A percentile compares a stretch with the other conserved stretches of the same genome.
These are phyloP conservation scores for Eucalyptus marginata DNA, from an alignment of 345 rosid genomes.

Conservation along the genomic window DNA sequence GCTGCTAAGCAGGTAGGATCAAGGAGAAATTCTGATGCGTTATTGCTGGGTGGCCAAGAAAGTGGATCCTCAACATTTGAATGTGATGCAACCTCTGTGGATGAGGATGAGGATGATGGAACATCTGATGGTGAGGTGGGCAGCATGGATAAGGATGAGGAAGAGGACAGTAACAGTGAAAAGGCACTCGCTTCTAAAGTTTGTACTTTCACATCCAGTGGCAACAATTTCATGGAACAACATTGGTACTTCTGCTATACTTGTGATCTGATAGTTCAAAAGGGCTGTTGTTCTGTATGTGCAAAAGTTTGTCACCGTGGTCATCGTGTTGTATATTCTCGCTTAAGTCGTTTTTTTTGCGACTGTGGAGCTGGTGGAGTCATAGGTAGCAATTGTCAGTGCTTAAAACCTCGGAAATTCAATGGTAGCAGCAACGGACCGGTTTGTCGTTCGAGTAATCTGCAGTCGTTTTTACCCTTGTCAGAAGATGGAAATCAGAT, in stretches of 20 bases:
- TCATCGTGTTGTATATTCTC: slow-evolving; percentile 97
- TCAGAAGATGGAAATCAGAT: slow-evolving; percentile 77
- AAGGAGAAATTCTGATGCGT: slow-evolving; percentile 53
- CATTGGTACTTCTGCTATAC: slow-evolving; percentile 99
- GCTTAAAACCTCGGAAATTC: slow-evolving; percentile 93
- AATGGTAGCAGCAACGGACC: slow-evolving; percentile 50
- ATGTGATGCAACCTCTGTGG: slow-evolving; percentile 91
- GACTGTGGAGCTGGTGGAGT: slow-evolving; percentile 99
- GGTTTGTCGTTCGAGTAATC: slow-evolving; percentile 36
- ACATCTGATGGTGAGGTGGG: slow-evolving; percentile 98
- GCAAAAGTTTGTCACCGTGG: slow-evolving; percentile 99
- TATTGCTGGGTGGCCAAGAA: slow-evolving; percentile 63
- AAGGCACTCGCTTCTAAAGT: slow-evolving; percentile 87
- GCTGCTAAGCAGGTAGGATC: slow-evolving; percentile 52
- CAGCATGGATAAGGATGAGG: slow-evolving; percentile 96
- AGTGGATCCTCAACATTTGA: slow-evolving; percentile 64
- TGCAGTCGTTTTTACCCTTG: slow-evolving; percentile 67
- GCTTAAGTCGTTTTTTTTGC: slow-evolving; percentile 92
- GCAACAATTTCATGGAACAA: slow-evolving; percentile 98
- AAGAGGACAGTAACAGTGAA: slow-evolving; percentile 84
- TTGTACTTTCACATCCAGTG: slow-evolving; percentile 97
- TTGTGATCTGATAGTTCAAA: slow-evolving; percentile 93
- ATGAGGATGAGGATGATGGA: slow-evolving; percentile 99
- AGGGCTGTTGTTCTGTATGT: slow-evolving; percentile 97
- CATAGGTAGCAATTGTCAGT: slow-evolving; percentile 92